Percentiles rank a stretch among this genome's conserved stretches.
phyloP scores from a whole-genome alignment of 495 filamentous ascomycete genomes.

The Talaromyces trachyspermus region DNA sequence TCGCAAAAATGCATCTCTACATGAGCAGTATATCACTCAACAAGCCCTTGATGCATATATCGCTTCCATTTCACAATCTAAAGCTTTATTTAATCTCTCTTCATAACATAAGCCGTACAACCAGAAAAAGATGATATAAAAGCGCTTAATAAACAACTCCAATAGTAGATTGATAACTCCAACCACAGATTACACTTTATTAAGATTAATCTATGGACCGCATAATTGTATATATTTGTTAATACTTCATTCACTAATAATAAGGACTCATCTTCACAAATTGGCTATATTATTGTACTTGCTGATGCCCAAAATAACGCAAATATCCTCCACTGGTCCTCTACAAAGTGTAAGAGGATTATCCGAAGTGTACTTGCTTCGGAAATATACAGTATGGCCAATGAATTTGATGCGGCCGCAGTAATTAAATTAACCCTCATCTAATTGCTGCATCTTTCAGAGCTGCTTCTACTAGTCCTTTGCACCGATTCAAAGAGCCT shows the following conservation, averaged over 20 bases:
- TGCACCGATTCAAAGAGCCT: constrained; percentile 5
- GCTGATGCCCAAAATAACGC: neutral
- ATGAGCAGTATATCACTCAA: neutral
- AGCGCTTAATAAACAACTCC: neutral
- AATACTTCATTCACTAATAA: constrained; percentile 14
- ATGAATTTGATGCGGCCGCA: constrained; percentile 3
- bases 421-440: neutral
- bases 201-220: neutral
- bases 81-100: constrained; percentile 1
- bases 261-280: constrained; percentile 10
- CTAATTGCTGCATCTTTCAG: neutral
- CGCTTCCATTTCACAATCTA: neutral
- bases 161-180: neutral
- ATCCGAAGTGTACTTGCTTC: constrained; percentile 8
- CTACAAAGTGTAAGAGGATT: constrained; percentile 14
- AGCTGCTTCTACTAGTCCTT: neutral
- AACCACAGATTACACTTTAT: neutral
- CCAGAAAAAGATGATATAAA: neutral
- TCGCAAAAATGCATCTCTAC: neutral
- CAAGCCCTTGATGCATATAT: neutral
- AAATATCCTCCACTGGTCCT: constrained; percentile 12
- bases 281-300: constrained; percentile 13
- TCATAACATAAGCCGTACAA: neutral
- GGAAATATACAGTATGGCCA: neutral
- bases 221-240: constrained; percentile 9